Evolutionary conservation across 2,329 filamentous ascomycete species (phyloP).

Genomic region (Calonectria ilicicola): DNA sequence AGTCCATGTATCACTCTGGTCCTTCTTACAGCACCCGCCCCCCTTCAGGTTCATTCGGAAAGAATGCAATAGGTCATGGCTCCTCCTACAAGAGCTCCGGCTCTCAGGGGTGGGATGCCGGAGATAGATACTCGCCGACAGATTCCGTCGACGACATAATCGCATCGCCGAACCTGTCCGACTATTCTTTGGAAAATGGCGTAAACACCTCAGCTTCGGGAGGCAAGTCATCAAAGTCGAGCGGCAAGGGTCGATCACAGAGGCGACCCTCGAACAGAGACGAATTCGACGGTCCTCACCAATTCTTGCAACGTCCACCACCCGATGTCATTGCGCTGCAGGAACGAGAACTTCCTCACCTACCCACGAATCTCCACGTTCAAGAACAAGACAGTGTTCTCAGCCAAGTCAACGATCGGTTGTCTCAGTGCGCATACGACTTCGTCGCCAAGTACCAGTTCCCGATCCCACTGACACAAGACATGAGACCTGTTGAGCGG

Average conservation of each 20-base stretch:
- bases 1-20: constrained; percentile 53
- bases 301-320: constrained; percentile 80
- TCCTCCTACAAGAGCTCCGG: constrained; percentile 57
- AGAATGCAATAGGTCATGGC: constrained; percentile 42
- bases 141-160: constrained; percentile 71
- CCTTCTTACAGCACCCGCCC: constrained; percentile 57
- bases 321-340: constrained; percentile 79
- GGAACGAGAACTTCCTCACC: constrained; percentile 83
- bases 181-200: constrained; percentile 68
- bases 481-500: constrained; percentile 81
- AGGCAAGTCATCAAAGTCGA: constrained; percentile 56
- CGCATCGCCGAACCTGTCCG: constrained; percentile 69
- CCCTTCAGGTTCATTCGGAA: constrained; percentile 54
- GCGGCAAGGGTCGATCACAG: constrained; percentile 65
- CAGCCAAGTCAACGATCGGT: constrained; percentile 83
- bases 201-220: constrained; percentile 54
- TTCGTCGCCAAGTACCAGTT: constrained; percentile 94
- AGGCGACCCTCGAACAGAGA: constrained; percentile 84
- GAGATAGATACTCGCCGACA: constrained; percentile 66
- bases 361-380: constrained; percentile 84
- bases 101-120: constrained; percentile 60
- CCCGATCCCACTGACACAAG: constrained; percentile 84
- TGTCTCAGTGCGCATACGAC: constrained; percentile 89
- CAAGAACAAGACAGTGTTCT: constrained; percentile 88
- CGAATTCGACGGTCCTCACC: constrained; percentile 90